Conservation (phyloP, 2,329 filamentous ascomycete genomes). For the Clonostachys rosea region DNA sequence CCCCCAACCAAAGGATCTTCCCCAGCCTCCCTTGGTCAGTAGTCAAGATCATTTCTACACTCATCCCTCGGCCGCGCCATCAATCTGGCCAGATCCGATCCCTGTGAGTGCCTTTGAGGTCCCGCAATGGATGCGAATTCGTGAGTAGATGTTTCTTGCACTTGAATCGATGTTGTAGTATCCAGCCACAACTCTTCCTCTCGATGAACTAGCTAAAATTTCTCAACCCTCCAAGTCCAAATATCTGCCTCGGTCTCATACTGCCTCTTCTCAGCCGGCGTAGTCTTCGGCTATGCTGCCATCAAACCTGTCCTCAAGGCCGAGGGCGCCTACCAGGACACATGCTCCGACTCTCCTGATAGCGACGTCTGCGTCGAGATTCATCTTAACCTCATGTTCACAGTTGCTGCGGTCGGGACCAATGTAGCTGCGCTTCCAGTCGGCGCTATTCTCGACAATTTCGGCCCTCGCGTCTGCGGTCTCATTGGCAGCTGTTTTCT, state of each 20-base stretch:
- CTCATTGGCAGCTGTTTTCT: constrained; percentile 66
- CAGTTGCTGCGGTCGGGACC: constrained; percentile 79
- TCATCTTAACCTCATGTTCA: constrained; percentile 87
- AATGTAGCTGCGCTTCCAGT: constrained; percentile 84
- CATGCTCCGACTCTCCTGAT: constrained; percentile 39
- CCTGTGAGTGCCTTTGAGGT: constrained; percentile 50
- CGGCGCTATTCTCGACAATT: constrained; percentile 79
- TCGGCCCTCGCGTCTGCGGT: constrained; percentile 73
- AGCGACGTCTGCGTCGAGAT: constrained; percentile 41
- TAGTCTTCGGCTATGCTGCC: constrained; percentile 82
- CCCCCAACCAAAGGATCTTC: constrained; percentile 45
- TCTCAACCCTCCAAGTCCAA: constrained; percentile 13
- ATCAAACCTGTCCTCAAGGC: constrained; percentile 75
- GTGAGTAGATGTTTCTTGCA: constrained; percentile 25
- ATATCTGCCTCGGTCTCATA: constrained; percentile 18
- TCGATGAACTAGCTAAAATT: neutral
- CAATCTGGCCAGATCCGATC: constrained; percentile 16
- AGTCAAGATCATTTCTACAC: constrained; percentile 1
- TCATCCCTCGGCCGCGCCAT: neutral
- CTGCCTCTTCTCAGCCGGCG: constrained; percentile 72
- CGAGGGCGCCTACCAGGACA: constrained; percentile 65
- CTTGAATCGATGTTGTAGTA: no score
- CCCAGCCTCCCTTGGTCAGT: constrained; percentile 6
- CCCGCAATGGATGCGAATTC: constrained; percentile 45
- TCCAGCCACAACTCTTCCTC: no score